phyloP scores from a whole-genome alignment of 768 basidiomycete genomes.

The Pisolithus tinctorius region DNA sequence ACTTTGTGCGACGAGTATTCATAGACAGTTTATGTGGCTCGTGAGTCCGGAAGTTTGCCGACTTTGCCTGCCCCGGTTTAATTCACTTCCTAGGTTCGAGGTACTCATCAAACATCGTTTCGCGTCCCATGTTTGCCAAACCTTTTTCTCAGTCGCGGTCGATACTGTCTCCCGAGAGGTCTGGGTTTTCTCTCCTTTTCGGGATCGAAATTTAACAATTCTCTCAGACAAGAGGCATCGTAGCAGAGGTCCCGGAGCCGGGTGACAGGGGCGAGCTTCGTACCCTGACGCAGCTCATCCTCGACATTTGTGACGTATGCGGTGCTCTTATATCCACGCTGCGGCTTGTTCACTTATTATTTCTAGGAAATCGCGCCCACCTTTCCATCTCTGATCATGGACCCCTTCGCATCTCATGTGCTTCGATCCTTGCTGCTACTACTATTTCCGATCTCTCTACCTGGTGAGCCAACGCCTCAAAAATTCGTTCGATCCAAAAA shows the following conservation, averaged over 20 bases:
- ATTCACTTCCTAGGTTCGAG: constrained; percentile 43
- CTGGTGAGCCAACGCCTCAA: constrained; percentile 29
- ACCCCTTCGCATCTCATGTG: constrained; percentile 90
- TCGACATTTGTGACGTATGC: constrained; percentile 59
- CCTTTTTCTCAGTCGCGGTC: constrained; percentile 61
- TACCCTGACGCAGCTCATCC: constrained; percentile 54
- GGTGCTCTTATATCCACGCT: constrained; percentile 8
- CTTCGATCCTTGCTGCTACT: constrained; percentile 73
- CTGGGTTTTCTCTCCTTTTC: constrained; percentile 4
- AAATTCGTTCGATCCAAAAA: constrained; percentile 73
- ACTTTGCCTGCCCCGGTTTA: constrained; percentile 3
- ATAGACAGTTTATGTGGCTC: constrained; percentile 82
- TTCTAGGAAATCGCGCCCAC: constrained; percentile 63
- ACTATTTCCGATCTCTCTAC: constrained; percentile 55
- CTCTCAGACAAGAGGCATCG: constrained; percentile 46
- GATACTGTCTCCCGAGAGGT: constrained; percentile 71
- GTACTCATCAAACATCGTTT: constrained; percentile 73
- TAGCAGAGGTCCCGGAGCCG: constrained; percentile 41
- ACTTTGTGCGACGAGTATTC: constrained; percentile 89
- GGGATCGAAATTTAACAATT: not conserved
- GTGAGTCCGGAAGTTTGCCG: constrained; percentile 43
- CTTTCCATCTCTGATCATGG: constrained; percentile 62
- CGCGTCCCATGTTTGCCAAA: constrained; percentile 94
- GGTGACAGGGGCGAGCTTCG: constrained; percentile 60
- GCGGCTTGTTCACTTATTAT: constrained; percentile 4